Base-by-base conservation (phyloP, 148 eudicot genomes). In the Euryodendron excelsum region DNA sequence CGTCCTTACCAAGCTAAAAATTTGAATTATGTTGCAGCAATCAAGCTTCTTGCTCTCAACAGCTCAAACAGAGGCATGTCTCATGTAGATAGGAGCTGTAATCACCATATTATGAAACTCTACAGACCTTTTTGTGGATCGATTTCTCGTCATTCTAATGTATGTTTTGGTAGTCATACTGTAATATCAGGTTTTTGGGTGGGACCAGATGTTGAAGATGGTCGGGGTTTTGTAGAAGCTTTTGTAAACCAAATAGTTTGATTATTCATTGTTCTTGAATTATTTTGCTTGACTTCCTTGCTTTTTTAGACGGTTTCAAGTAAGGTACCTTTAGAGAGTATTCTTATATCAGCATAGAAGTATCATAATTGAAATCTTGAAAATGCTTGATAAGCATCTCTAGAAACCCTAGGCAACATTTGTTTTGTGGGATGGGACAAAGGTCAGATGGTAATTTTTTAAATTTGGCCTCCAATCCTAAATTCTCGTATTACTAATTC, bases 201-300 rank as follows among this genome's bases (percentile, higher is more conserved):
- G 37, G 97, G 97, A 77, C 97, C 97, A 25, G 97, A 93, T 82
- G 18, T 84, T 21, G 95, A 93, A 71, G 97, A 93, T 82, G 97
- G 93, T 44, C 91, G 97, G 83, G 95, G 97, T 82, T 87, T 88
- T 80, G 88, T 89, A 82, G 91, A 89, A 82, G 97, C 97, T 65
- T 67, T 75, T 69, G 68, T 88, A 39, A 76, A 84, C 84, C 81
- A 69, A 79, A 84, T 79, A 31, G 39, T 61, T 77, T 88, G 83
- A 87, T 71, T 66, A 47, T 21, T 80, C 55, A 14, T 60, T 44
- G 8, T 74, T 20, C 9, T 28, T 41, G 5, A 58, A 50, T 77
- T 78, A 33, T 66, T 65, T 53, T 60, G 41, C 25, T 48, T 33
- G 44, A 79, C 85, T 73, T 82, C 84, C 78, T 85, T n/a, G n/a